These are phyloP conservation scores for Pulveroboletus ravenelii DNA, from an alignment of 768 basidiomycete genomes.

Conservation along the genomic window DNA sequence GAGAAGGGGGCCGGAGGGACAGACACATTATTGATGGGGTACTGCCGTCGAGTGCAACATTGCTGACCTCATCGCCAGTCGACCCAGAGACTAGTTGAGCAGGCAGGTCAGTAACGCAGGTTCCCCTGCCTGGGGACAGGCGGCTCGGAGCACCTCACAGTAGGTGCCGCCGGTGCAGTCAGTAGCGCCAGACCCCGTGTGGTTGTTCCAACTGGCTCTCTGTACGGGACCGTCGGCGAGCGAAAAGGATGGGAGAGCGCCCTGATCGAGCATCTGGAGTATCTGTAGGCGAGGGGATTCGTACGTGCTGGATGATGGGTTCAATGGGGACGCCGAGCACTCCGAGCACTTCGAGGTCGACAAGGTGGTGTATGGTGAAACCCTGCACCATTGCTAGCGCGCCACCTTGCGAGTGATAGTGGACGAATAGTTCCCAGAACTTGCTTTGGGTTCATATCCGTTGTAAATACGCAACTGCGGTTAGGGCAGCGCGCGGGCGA, in stretches of 20 bases:
- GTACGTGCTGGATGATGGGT: neutral
- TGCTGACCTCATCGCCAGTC: neutral
- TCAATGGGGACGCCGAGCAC: neutral
- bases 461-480: too few species aligned
- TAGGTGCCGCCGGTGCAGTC: neutral
- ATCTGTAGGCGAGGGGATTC: neutral
- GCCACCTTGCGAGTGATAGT: neutral
- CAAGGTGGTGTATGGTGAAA: slow-evolving; percentile 4
- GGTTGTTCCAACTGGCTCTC: too few species aligned
- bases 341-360: neutral
- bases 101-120: neutral
- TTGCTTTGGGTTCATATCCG: slow-evolving; percentile 10
- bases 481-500: too few species aligned
- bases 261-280: neutral
- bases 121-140: neutral
- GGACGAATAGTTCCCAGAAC: neutral
- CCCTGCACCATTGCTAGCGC: neutral
- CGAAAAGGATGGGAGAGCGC: neutral
- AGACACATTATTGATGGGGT: neutral
- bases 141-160: too few species aligned
- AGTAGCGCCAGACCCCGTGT: neutral
- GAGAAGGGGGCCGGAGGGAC: too few species aligned
- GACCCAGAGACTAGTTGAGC: neutral
- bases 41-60: neutral
- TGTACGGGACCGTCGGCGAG: neutral